These are phyloP conservation scores for Luzula sylvatica DNA, from an alignment of 176 grass and related monocot species.

Conservation along the genomic window DNA sequence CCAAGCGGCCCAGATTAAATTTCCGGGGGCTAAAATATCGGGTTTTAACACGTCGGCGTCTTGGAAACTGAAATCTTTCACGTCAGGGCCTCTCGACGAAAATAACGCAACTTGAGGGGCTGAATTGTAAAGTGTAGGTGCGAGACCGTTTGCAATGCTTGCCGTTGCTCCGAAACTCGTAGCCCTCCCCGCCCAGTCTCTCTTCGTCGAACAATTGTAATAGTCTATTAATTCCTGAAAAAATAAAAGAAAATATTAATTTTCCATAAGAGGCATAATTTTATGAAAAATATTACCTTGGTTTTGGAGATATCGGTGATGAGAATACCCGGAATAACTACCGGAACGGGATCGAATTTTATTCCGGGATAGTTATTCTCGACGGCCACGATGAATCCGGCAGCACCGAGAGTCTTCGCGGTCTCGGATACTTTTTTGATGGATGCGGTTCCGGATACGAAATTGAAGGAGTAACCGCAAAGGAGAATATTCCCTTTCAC, in stretches of 20 bases:
- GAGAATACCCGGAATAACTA: conserved; percentile 89
- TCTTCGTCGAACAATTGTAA: conserved; percentile 80
- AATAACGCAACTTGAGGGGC: conserved; percentile 92
- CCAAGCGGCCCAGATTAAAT: conserved; percentile 97
- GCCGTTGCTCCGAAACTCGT: conserved; percentile 60
- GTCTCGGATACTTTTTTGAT: conserved; percentile 91
- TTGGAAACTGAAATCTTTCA: conserved; percentile 99
- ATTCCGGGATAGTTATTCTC: conserved; percentile 91
- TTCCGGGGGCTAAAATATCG: conserved; percentile 86
- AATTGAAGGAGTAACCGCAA: conserved; percentile 95
- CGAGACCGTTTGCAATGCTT: conserved; percentile 79
- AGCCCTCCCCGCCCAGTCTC: conserved; percentile 91
- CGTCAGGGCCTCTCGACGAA: conserved; percentile 93
- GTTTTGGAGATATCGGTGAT: conserved; percentile 77
- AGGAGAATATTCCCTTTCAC: conserved; percentile 87
- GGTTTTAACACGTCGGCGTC: conserved; percentile 97
- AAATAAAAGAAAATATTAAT: background rate
- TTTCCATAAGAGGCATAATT: no score
- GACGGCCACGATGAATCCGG: conserved; percentile 84
- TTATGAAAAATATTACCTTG: conserved; percentile 36
- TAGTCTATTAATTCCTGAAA: conserved; percentile 90
- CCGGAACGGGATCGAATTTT: conserved; percentile 95
- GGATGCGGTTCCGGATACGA: conserved; percentile 90
- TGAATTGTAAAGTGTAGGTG: conserved; percentile 82
- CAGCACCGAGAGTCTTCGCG: conserved; percentile 71